Conservation (phyloP, 768 basidiomycete species). For the Cubamyces lactineus region DNA sequence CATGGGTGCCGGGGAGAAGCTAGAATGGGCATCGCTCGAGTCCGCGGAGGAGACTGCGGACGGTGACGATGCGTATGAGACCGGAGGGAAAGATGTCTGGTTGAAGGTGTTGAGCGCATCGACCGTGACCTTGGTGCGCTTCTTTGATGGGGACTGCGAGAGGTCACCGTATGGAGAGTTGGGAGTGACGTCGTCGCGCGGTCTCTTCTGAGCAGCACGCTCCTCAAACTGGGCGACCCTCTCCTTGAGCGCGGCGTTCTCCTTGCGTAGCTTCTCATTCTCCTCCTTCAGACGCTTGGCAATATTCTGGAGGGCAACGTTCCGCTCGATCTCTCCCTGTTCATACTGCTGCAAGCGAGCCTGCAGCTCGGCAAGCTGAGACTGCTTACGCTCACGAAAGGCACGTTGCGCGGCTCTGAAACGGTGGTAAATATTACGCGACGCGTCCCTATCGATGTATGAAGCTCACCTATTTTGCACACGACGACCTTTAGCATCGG, state of each 20-base stretch:
- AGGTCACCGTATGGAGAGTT: slow-evolving; percentile 32
- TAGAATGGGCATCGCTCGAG: slow-evolving; percentile 44
- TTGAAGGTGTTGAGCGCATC: slow-evolving; percentile 22
- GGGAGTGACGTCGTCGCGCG: slow-evolving; percentile 53
- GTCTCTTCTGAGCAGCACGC: slow-evolving; percentile 55
- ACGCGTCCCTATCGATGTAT: not conserved
- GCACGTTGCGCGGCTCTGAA: slow-evolving; percentile 84
- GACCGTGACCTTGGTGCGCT: slow-evolving; percentile 35
- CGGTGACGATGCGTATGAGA: slow-evolving; percentile 28
- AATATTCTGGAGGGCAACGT: slow-evolving; percentile 79
- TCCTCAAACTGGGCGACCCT: slow-evolving; percentile 38
- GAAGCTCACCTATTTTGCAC: slow-evolving; percentile 70
- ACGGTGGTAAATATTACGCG: slow-evolving; percentile 17
- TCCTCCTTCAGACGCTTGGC: slow-evolving; percentile 88
- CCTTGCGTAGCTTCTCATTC: slow-evolving; percentile 71
- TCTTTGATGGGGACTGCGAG: slow-evolving; percentile 43
- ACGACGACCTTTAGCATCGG: slow-evolving; percentile 65
- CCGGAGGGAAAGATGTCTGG: slow-evolving; percentile 20
- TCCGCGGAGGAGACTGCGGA: slow-evolving; percentile 37
- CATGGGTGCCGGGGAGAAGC: slow-evolving; percentile 38
- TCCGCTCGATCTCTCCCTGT: slow-evolving; percentile 89
- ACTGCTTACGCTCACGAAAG: slow-evolving; percentile 87
- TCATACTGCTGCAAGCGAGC: slow-evolving; percentile 84
- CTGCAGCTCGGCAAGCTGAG: slow-evolving; percentile 85
- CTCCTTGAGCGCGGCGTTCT: slow-evolving; percentile 63